Evolutionary conservation across 1,139 yeast genomes (phyloP).

Genomic region (Dujonia santamariae): DNA sequence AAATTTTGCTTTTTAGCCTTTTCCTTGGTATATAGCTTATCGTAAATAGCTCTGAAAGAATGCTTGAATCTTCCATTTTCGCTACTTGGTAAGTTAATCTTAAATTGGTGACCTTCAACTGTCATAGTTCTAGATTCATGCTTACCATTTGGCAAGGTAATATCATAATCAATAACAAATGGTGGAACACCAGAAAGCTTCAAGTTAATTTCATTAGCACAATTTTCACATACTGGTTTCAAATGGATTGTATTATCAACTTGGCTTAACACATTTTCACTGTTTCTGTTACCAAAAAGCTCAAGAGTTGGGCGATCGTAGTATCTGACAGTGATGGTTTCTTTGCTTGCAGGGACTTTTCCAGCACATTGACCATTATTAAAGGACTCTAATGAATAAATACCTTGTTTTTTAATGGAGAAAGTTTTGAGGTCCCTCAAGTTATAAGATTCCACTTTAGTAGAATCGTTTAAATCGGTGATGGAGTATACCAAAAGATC

Average conservation of each 20-base stretch:
- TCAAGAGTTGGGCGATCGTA: constrained; percentile 55
- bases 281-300: constrained; percentile 10
- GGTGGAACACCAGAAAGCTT: constrained; percentile 62
- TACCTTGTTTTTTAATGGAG: constrained; percentile 55
- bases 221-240: constrained; percentile 33
- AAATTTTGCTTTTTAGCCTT: constrained; percentile 27
- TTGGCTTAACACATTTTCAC: constrained; percentile 1
- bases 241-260: constrained; percentile 19
- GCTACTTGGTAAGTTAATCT: constrained; percentile 31
- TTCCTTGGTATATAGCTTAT: constrained; percentile 56
- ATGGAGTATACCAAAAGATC: constrained; percentile 29
- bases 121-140: constrained; percentile 33
- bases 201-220: constrained; percentile 23
- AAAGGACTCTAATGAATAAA: constrained; percentile 56
- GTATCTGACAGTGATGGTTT: constrained; percentile 44
- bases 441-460: constrained; percentile 19
- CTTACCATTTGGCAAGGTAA: constrained; percentile 57
- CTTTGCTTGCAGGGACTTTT: constrained; percentile 30
- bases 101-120: constrained; percentile 22
- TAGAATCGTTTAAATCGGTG: constrained; percentile 19
- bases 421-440: constrained; percentile 37
- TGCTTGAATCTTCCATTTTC: constrained; percentile 60
- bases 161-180: constrained; percentile 65
- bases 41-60: constrained; percentile 60
- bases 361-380: constrained; percentile 73